Percentiles rank a stretch among this genome's conserved stretches.
Conservation (phyloP, 495 filamentous ascomycete genomes). For the Hypoxylon trugodes region DNA sequence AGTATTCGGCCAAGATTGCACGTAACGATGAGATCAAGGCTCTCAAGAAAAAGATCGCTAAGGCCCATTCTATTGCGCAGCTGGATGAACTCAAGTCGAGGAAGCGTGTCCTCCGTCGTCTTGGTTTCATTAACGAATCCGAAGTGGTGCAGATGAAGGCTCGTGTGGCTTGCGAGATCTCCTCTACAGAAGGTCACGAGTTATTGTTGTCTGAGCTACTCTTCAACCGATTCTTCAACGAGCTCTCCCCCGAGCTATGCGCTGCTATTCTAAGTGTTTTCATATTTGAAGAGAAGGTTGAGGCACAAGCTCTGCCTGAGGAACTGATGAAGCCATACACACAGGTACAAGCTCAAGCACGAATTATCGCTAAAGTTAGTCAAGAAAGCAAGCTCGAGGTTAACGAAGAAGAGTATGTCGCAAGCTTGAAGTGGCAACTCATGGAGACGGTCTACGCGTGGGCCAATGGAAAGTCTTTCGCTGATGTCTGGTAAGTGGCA, state of each 20-base stretch:
- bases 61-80: slow-evolving; percentile 85
- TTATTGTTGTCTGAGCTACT: slow-evolving; percentile 89
- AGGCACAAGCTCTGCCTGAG: slow-evolving; percentile 75
- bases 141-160: slow-evolving; percentile 97
- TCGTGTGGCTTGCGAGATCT: slow-evolving; percentile 94
- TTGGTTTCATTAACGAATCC: slow-evolving; percentile 92
- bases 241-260: slow-evolving; percentile 83
- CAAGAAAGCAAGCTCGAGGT: slow-evolving; percentile 89
- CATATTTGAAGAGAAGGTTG: slow-evolving; percentile 94
- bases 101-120: slow-evolving; percentile 94
- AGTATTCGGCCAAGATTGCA: slow-evolving; percentile 83
- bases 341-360: slow-evolving; percentile 84
- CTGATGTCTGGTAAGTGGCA: slow-evolving; percentile 86
- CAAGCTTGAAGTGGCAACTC: slow-evolving; percentile 86
- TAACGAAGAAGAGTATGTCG: slow-evolving; percentile 91
- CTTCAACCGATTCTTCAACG: slow-evolving; percentile 98
- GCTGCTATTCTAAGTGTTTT: slow-evolving; percentile 90
- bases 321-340: slow-evolving; percentile 85
- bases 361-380: slow-evolving; percentile 88
- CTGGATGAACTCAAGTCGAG: slow-evolving; percentile 94
- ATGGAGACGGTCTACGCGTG: slow-evolving; percentile 97
- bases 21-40: slow-evolving; percentile 79
- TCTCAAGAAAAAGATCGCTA: slow-evolving; percentile 83
- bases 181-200: slow-evolving; percentile 84
- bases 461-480: slow-evolving; percentile 90